phyloP scores from a whole-genome alignment of 2,329 filamentous ascomycete genomes.

The Didymella keratinophila region DNA sequence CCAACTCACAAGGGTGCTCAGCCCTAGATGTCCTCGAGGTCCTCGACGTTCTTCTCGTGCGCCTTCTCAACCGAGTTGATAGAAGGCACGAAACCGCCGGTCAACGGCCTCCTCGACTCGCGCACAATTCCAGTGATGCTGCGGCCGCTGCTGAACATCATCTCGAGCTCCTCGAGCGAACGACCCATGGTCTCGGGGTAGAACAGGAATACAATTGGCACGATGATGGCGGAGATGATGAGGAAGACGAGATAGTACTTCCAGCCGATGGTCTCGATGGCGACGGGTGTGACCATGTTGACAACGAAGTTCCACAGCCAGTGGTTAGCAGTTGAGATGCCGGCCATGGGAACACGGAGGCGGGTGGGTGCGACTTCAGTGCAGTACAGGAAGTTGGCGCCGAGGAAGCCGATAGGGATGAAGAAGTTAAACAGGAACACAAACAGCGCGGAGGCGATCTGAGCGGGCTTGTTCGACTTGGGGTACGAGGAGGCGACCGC shows the following conservation, averaged over 20 bases:
- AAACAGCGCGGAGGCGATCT: slow-evolving; percentile 63
- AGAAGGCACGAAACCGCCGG: slow-evolving; percentile 10
- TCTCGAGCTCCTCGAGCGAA: slow-evolving; percentile 56
- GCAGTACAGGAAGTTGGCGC: slow-evolving; percentile 68
- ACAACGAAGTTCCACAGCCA: slow-evolving; percentile 56
- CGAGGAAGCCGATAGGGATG: slow-evolving; percentile 66
- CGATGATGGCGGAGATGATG: slow-evolving; percentile 56
- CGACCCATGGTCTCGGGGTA: slow-evolving; percentile 61
- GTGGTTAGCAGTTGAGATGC: slow-evolving; percentile 64
- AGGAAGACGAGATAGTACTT: slow-evolving; percentile 62
- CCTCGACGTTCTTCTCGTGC: slow-evolving; percentile 10
- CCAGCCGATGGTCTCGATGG: slow-evolving; percentile 61
- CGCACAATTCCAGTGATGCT: slow-evolving; percentile 38
- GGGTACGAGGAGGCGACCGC: slow-evolving; percentile 62
- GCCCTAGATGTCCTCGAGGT: slow-evolving; percentile 9
- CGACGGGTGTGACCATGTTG: slow-evolving; percentile 48
- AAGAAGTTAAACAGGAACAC: slow-evolving; percentile 69
- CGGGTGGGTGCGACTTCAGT: slow-evolving; percentile 64
- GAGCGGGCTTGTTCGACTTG: slow-evolving; percentile 55
- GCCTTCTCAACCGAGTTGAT: slow-evolving; percentile 16
- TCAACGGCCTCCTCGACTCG: slow-evolving; percentile 24
- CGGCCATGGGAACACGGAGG: slow-evolving; percentile 63
- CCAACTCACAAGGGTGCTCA: background rate
- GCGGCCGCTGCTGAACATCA: slow-evolving; percentile 52
- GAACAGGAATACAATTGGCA: slow-evolving; percentile 55